Evolutionary conservation across 2,329 filamentous ascomycete species (phyloP), one percentile per base, ranked within the genome.

Genomic region (Diaporthe destruens): DNA sequence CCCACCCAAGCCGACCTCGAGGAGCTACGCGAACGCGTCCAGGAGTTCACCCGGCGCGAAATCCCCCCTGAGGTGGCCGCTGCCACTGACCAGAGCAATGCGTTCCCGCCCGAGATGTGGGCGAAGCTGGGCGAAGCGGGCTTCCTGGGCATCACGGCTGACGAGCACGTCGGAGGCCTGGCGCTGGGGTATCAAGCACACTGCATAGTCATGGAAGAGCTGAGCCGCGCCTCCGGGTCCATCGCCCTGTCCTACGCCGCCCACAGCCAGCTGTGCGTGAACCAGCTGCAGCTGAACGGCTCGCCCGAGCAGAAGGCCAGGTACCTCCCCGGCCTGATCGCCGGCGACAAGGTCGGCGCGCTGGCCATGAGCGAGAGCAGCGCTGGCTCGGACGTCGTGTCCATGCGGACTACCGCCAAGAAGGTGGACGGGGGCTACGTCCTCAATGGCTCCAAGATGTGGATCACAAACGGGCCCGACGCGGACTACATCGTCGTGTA

Each of bases 401-500:
- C 93, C 82, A 98, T 98, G 96, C 94, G 95, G 81, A 97, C 92
- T 56, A 92, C 90, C 3, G 96, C 95, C 0, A 93, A 90, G 80
- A 87, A 89, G 75, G 93, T 94, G 14, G 93, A 96, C 78, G 95
- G 95, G 47, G 96, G 96, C 36, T 98, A 93, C 81, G 75, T 95
- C 25, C 85, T 99, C 71, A 94, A 95, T 79, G 96, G 95, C 42
- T 94, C 92, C 74, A 98, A 99, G 87, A 98, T 98, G 96, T 99
- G 96, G 96, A 99, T 99, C 81, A 99, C 96, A 75, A 99, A 99
- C 83, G 94, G 96, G 6, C 96, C 96, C 0, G 95, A 98, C 80
- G 96, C 96, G n/a, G 90, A 98, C 81, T 87, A 93, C 54, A 91
- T 98, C 71, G 91, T 99, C 70, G 95, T 99, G n/a, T 99, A 99